These are phyloP conservation scores for Calonectria henricotiae DNA, from an alignment of 2,329 filamentous ascomycete species.

Conservation along the genomic window DNA sequence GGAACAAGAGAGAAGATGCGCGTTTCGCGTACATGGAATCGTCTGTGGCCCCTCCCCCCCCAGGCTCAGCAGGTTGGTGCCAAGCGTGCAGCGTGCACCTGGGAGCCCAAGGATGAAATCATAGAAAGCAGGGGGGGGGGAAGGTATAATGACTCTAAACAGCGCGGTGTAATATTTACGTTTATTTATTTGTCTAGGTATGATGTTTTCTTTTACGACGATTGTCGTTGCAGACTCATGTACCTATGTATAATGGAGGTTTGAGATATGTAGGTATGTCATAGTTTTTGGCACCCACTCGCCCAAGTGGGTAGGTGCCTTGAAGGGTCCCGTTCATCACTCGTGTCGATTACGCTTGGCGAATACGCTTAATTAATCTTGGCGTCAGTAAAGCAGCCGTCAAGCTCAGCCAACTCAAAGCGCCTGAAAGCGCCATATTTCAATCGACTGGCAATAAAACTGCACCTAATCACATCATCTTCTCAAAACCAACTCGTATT, in stretches of 20 bases:
- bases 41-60: background rate
- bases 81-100: background rate
- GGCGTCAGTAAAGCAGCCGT: slow-evolving; percentile 6
- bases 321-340: slow-evolving; percentile 21
- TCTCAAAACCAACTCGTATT: background rate
- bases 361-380: slow-evolving; percentile 31
- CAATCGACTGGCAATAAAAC: background rate
- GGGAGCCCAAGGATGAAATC: background rate
- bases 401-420: background rate
- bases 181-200: background rate
- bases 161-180: background rate
- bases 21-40: background rate
- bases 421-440: background rate
- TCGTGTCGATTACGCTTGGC: slow-evolving; percentile 25
- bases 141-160: background rate
- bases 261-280: background rate
- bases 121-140: no score
- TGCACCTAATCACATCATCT: background rate
- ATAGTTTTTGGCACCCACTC: background rate
- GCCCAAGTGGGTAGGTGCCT: background rate
- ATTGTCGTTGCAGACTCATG: background rate
- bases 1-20: background rate
- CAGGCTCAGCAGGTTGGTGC: background rate
- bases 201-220: no score
- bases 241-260: background rate